These are phyloP conservation scores for Neurospora crassa DNA, from an alignment of 2,329 filamentous ascomycete genomes.

Conservation along the genomic window DNA sequence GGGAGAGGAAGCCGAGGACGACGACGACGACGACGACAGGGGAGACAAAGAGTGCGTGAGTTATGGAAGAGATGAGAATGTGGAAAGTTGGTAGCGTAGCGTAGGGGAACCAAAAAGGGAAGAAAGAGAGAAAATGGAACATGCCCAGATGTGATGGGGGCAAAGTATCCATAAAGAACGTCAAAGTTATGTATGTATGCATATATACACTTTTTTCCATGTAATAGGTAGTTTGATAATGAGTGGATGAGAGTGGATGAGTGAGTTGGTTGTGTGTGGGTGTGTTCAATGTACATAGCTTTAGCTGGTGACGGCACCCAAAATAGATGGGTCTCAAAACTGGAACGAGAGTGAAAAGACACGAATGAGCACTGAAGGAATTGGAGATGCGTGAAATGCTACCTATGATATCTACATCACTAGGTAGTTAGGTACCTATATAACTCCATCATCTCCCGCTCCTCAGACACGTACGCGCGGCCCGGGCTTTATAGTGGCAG, in stretches of 20 bases:
- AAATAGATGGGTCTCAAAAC: neutral
- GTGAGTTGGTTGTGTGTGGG: neutral
- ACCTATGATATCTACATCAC: too few relatives aligned
- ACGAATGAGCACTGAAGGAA: too few relatives aligned
- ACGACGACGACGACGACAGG: neutral
- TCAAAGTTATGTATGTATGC: neutral
- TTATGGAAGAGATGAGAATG: neutral
- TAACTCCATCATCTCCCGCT: too few relatives aligned
- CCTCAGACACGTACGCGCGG: too few relatives aligned
- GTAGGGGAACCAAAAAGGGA: neutral
- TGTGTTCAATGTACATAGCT: neutral
- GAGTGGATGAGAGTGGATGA: neutral
- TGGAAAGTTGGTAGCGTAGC: neutral
- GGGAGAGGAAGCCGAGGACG: constrained; percentile 57
- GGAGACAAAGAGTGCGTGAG: too few relatives aligned
- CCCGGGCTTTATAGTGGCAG: too few relatives aligned
- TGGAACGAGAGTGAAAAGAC: too few relatives aligned
- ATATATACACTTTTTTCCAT: neutral
- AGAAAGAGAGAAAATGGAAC: too few relatives aligned
- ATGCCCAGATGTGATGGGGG: neutral
- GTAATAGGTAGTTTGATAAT: neutral
- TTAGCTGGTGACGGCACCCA: neutral
- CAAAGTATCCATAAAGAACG: neutral
- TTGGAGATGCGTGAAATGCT: too few relatives aligned
- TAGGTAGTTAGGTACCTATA: too few relatives aligned